Evolutionary conservation across 192 early-diverging fungal species (phyloP).

Genomic region (Physocladia obscura): DNA sequence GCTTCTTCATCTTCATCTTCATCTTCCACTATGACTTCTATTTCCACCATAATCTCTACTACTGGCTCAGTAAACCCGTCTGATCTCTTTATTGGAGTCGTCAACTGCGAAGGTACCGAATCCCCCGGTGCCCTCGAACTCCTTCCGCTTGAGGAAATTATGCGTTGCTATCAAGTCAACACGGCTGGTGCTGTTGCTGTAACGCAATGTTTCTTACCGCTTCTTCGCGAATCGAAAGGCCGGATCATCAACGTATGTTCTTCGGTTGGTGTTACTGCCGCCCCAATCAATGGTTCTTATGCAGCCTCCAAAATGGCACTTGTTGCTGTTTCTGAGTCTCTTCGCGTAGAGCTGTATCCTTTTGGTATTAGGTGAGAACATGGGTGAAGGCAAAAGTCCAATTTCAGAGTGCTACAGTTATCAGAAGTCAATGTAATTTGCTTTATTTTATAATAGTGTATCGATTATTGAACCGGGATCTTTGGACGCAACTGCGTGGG

Average conservation of each 20-base stretch:
- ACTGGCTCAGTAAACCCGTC: no score
- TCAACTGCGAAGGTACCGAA: constrained; percentile 41
- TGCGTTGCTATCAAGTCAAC: constrained; percentile 42
- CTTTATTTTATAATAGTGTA: constrained; percentile 28
- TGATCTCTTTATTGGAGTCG: constrained; percentile 39
- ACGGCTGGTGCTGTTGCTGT: constrained; percentile 43
- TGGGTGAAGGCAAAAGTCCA: no score
- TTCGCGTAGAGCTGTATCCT: constrained; percentile 42
- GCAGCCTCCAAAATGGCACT: constrained; percentile 43
- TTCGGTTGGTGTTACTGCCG: constrained; percentile 34
- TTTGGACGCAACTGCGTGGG: constrained; percentile 20
- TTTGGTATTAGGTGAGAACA: constrained; percentile 38
- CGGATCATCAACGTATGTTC: constrained; percentile 49
- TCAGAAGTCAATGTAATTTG: no score
- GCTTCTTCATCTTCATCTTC: background rate
- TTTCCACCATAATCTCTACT: no score
- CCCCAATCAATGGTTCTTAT: constrained; percentile 45
- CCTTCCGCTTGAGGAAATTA: constrained; percentile 28
- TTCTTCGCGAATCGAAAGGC: constrained; percentile 35
- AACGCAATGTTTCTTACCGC: constrained; percentile 39
- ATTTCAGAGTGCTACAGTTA: no score
- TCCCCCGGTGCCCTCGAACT: constrained; percentile 38
- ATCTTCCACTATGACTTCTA: no score
- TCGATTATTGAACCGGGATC: constrained; percentile 43
- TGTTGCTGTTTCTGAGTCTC: constrained; percentile 38